A percentile compares a stretch with the other conserved stretches of the same genome.
Conservation (phyloP, 148 eudicot genomes). For the Rhododendron molle region DNA sequence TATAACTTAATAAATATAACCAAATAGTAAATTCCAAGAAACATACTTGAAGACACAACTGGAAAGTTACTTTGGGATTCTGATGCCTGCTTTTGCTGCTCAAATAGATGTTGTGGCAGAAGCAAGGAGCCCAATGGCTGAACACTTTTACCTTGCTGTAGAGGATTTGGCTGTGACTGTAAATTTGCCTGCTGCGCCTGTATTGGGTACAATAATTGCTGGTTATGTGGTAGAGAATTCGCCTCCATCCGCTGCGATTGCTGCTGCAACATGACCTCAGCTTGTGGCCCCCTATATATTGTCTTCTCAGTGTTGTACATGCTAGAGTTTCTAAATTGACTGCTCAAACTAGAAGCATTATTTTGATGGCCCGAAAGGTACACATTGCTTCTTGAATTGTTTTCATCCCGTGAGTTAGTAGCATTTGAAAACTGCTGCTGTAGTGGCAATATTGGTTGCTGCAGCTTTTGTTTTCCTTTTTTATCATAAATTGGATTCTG, state of each 20-base stretch:
- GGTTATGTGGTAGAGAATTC: conserved; percentile 43
- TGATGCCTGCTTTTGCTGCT: conserved; percentile 1
- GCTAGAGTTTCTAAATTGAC: conserved; percentile 47
- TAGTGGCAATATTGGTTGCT: conserved; percentile 19
- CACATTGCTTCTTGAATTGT: conserved; percentile 48
- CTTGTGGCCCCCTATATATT: conserved; percentile 42
- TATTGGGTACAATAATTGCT: conserved; percentile 9
- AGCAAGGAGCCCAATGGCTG: background rate
- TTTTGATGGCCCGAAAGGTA: conserved; percentile 49
- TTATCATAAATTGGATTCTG: conserved; percentile 38
- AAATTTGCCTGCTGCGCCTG: background rate
- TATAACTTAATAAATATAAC: background rate
- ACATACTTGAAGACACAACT: conserved; percentile 10
- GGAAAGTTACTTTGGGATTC: background rate
- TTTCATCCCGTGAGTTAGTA: conserved; percentile 38
- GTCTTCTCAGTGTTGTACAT: conserved; percentile 53
- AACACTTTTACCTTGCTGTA: conserved; percentile 10
- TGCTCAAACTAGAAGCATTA: conserved; percentile 26
- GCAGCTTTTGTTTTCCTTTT: conserved; percentile 42
- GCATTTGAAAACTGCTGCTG: conserved; percentile 40
- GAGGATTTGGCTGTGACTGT: background rate
- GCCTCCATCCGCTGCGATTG: conserved; percentile 39
- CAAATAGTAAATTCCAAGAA: background rate
- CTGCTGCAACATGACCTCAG: conserved; percentile 46
- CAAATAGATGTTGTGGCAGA: conserved; percentile 7